Evolutionary conservation across 768 basidiomycete genomes (phyloP).

Genomic region (Tubosaeta sp.): DNA sequence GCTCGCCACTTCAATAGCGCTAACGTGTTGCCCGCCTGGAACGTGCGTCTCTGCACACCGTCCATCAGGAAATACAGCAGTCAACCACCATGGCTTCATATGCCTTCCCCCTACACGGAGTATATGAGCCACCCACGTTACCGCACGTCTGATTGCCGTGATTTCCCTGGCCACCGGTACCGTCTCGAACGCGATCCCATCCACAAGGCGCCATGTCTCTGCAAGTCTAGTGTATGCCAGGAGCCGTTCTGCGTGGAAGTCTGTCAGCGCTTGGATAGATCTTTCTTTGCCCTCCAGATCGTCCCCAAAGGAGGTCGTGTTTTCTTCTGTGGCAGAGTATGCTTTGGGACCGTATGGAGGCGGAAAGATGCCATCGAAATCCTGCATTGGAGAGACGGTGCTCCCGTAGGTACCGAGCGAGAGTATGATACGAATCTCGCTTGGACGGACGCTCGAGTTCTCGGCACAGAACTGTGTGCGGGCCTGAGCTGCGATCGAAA

Average conservation of each 20-base stretch:
- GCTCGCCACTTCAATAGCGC: conserved; percentile 40
- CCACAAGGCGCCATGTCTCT: conserved; percentile 51
- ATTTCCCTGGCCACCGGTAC: conserved; percentile 66
- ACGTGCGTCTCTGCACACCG: conserved; percentile 38
- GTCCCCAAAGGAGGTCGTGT: conserved; percentile 41
- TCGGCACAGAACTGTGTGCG: conserved; percentile 32
- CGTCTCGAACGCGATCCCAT: conserved; percentile 75
- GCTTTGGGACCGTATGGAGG: conserved; percentile 65
- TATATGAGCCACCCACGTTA: conserved; percentile 35
- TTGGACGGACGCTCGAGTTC: conserved; percentile 8
- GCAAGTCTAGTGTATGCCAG: conserved; percentile 45
- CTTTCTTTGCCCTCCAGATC: conserved; percentile 30
- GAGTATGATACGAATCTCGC: conserved; percentile 50
- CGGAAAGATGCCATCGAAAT: conserved; percentile 73
- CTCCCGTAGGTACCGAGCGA: conserved; percentile 77
- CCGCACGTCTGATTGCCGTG: conserved; percentile 57
- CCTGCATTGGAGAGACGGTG: conserved; percentile 59
- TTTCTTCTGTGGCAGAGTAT: conserved; percentile 31
- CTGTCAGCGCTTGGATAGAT: conserved; percentile 49
- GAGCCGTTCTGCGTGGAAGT: conserved; percentile 64
- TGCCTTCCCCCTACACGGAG: conserved; percentile 17
- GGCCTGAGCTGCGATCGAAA: conserved; percentile 49
- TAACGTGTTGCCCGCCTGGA: conserved; percentile 22
- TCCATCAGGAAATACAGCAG: conserved; percentile 55
- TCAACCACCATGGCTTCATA: conserved; percentile 74